These are phyloP conservation scores for Colletotrichum sojae DNA, from an alignment of 2,329 filamentous ascomycete species.

Conservation along the genomic window DNA sequence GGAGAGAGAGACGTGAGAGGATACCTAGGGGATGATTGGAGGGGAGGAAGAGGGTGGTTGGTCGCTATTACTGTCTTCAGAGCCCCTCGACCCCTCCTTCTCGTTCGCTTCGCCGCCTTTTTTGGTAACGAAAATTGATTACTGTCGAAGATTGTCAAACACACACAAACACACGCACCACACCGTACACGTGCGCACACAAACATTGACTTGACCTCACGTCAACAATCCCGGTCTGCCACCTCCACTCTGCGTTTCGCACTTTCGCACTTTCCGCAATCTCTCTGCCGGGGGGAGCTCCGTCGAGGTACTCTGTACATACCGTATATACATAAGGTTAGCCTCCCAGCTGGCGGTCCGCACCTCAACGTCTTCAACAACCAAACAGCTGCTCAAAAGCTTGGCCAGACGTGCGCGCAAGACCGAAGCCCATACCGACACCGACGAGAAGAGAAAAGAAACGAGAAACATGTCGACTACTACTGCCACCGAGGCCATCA, in stretches of 20 bases:
- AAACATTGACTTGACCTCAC: not conserved
- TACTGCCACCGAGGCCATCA: slow-evolving; percentile 75
- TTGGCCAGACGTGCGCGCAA: not conserved
- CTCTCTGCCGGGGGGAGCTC: slow-evolving; percentile 22
- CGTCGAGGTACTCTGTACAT: not conserved
- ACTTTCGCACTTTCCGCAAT: slow-evolving; percentile 12
- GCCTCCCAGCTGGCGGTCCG: not conserved
- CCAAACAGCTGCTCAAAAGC: not conserved
- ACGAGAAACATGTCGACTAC: slow-evolving; percentile 49
- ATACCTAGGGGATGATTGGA: slow-evolving; percentile 4
- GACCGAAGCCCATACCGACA: too few relatives aligned
- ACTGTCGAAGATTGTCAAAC: not conserved
- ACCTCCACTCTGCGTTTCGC: slow-evolving; percentile 2
- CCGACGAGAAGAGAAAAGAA: not conserved
- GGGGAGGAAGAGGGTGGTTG: too few relatives aligned
- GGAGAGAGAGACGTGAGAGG: not conserved
- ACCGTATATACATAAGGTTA: not conserved
- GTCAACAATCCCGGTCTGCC: too few relatives aligned
- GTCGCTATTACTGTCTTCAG: too few relatives aligned
- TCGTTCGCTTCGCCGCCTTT: slow-evolving; percentile 19
- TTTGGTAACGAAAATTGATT: not conserved
- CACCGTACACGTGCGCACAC: too few relatives aligned
- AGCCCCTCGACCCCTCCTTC: slow-evolving; percentile 22
- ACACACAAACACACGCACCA: not conserved
- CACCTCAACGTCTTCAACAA: not conserved